Percentiles rank a stretch among this genome's conserved stretches.
Evolutionary conservation across 2,329 filamentous ascomycete genomes (phyloP).

Genomic region (Chaetomium olivaceum): DNA sequence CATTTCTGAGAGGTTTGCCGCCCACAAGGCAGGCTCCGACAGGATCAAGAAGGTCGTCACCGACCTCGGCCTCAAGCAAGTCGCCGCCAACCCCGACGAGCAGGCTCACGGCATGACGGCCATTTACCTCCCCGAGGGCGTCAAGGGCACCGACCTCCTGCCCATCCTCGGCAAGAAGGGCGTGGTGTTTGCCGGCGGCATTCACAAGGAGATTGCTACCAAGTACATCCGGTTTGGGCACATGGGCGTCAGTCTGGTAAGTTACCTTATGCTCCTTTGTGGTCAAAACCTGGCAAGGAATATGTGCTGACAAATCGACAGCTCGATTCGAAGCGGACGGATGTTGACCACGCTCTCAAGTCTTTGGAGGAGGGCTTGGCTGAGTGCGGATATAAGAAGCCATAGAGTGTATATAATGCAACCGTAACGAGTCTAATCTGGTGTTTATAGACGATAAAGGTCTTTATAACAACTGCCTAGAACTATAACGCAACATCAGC

Average conservation of each 20-base stretch:
- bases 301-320: slow-evolving; percentile 38
- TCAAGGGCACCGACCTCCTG: slow-evolving; percentile 79
- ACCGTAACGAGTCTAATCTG: not conserved
- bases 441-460: not conserved
- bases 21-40: slow-evolving; percentile 76
- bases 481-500: not conserved
- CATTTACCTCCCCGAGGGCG: slow-evolving; percentile 85
- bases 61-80: slow-evolving; percentile 81
- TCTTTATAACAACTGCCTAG: not conserved
- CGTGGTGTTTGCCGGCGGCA: slow-evolving; percentile 89
- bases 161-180: slow-evolving; percentile 83
- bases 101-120: slow-evolving; percentile 98
- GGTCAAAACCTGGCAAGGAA: not conserved
- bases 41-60: slow-evolving; percentile 81
- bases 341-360: slow-evolving; percentile 81
- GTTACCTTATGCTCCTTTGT: slow-evolving; percentile 39
- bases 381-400: slow-evolving; percentile 68
- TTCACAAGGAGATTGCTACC: slow-evolving; percentile 92
- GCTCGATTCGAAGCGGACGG: slow-evolving; percentile 73
- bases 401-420: slow-evolving; percentile 33
- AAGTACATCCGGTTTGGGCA: slow-evolving; percentile 96
- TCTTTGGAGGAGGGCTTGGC: slow-evolving; percentile 72
- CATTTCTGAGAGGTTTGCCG: slow-evolving; percentile 77
- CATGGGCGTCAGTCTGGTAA: slow-evolving; percentile 89
- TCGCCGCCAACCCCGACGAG: slow-evolving; percentile 81